Percentiles rank a stretch among this genome's conserved stretches.
Evolutionary conservation across 805 yeast species (phyloP).

Genomic region (Schwanniomyces yamadae): DNA sequence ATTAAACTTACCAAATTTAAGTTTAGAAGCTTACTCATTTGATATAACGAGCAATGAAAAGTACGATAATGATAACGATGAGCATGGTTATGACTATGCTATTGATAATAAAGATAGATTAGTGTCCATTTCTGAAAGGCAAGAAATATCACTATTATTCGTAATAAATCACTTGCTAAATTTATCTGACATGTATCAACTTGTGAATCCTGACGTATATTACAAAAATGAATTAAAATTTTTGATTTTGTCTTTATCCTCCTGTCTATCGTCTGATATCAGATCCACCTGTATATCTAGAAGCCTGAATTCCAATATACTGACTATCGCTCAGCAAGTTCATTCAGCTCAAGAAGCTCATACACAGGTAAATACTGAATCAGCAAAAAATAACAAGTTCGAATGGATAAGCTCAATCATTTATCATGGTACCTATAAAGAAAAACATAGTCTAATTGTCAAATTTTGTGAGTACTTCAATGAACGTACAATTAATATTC

Average conservation of each 20-base stretch:
- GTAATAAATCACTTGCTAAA: slow-evolving; percentile 23
- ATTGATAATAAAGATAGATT: slow-evolving; percentile 1
- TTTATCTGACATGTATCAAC: slow-evolving; percentile 15
- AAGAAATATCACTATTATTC: slow-evolving; percentile 30
- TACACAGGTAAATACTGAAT: neutral
- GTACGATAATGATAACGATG: neutral
- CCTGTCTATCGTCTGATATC: slow-evolving; percentile 22
- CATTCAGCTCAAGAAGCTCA: slow-evolving; percentile 1
- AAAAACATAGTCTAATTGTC: slow-evolving; percentile 22
- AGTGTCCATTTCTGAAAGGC: slow-evolving; percentile 17
- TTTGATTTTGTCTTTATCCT: slow-evolving; percentile 19
- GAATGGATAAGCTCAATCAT: slow-evolving; percentile 22
- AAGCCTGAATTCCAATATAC: slow-evolving; percentile 19
- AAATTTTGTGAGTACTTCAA: slow-evolving; percentile 17
- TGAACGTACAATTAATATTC: slow-evolving; percentile 6
- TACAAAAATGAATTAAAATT: slow-evolving; percentile 17
- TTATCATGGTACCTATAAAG: slow-evolving; percentile 28
- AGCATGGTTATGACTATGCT: neutral
- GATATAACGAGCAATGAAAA: neutral
- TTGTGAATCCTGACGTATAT: slow-evolving; percentile 12
- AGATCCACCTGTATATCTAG: slow-evolving; percentile 12
- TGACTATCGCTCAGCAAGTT: slow-evolving; percentile 9
- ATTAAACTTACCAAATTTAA: slow-evolving; percentile 22
- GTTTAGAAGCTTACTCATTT: slow-evolving; percentile 1
- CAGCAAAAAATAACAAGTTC: slow-evolving; percentile 5